Evolutionary conservation across 148 eudicot genomes (phyloP).

Genomic region (Nepenthes mirabilis): DNA sequence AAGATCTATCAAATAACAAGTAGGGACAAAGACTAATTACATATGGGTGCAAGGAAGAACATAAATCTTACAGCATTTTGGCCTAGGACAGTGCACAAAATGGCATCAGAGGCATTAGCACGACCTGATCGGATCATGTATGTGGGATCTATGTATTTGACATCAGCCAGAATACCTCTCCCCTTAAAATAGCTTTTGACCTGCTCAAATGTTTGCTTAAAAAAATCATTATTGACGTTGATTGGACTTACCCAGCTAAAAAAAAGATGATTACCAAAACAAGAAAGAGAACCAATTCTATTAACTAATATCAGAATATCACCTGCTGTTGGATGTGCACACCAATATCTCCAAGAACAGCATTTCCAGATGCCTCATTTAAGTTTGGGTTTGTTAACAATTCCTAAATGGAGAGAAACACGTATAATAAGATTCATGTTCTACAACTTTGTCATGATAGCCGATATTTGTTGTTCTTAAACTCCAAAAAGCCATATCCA

Average conservation of each 20-base stretch:
- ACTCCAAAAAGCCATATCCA: too few species aligned
- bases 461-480: too few species aligned
- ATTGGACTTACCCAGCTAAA: too few species aligned
- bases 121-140: conserved; percentile 40
- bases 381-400: conserved; percentile 27
- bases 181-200: conserved; percentile 28
- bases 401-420: conserved; percentile 18
- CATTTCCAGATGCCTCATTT: conserved; percentile 40
- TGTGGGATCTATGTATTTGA: conserved; percentile 45
- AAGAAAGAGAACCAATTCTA: background rate
- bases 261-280: too few species aligned
- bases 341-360: conserved; percentile 36
- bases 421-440: background rate
- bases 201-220: conserved; percentile 9
- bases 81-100: conserved; percentile 43
- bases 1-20: too few species aligned
- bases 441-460: too few species aligned
- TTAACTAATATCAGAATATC: background rate
- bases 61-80: conserved; percentile 35
- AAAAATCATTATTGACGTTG: background rate
- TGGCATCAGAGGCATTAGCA: conserved; percentile 43
- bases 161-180: conserved; percentile 28
- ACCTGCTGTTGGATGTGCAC: conserved; percentile 32
- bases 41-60: background rate
- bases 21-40: background rate